Evolutionary conservation across 208 protist genomes (phyloP).

Genomic region (Trypanosoma brucei): DNA sequence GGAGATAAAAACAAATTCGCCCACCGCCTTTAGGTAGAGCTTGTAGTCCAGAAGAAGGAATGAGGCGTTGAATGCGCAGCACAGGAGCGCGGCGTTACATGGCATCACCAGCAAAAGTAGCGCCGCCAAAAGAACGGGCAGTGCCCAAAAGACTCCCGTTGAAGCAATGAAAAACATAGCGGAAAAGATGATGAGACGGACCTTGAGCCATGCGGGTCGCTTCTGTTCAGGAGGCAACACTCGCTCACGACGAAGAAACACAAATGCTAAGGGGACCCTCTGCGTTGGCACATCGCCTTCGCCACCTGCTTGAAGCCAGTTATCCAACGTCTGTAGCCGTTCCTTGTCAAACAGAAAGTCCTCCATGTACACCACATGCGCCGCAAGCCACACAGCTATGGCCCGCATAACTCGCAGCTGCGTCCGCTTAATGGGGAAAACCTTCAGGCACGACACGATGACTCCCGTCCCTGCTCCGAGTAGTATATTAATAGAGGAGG

Average conservation of each 20-base stretch:
- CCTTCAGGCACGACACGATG: conserved; percentile 13
- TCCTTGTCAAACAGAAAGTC: conserved; percentile 63
- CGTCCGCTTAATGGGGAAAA: conserved; percentile 42
- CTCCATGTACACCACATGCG: conserved; percentile 46
- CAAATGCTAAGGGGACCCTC: conserved; percentile 19
- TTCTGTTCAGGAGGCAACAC: conserved; percentile 19
- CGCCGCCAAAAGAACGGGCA: conserved; percentile 33
- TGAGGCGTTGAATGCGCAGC: conserved; percentile 13
- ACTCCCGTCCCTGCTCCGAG: conserved; percentile 21
- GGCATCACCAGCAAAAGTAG: conserved; percentile 12
- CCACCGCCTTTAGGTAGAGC: conserved; percentile 4
- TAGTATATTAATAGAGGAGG: conserved; percentile 7
- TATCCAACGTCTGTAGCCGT: conserved; percentile 28
- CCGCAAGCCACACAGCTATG: conserved; percentile 31
- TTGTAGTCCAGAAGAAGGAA: conserved; percentile 21
- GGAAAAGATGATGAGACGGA: conserved; percentile 45
- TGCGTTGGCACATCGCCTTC: conserved; percentile 38
- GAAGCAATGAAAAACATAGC: conserved; percentile 40
- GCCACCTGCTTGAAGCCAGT: conserved; percentile 27
- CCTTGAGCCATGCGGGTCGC: conserved; percentile 26
- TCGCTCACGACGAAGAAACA: conserved; percentile 43
- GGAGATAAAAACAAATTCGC: conserved; percentile 9
- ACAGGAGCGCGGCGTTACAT: conserved; percentile 16
- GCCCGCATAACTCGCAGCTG: conserved; percentile 45
- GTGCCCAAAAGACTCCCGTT: conserved; percentile 37